Base-by-base conservation (phyloP, 768 basidiomycete species). In the Pisolithus orientalis region DNA sequence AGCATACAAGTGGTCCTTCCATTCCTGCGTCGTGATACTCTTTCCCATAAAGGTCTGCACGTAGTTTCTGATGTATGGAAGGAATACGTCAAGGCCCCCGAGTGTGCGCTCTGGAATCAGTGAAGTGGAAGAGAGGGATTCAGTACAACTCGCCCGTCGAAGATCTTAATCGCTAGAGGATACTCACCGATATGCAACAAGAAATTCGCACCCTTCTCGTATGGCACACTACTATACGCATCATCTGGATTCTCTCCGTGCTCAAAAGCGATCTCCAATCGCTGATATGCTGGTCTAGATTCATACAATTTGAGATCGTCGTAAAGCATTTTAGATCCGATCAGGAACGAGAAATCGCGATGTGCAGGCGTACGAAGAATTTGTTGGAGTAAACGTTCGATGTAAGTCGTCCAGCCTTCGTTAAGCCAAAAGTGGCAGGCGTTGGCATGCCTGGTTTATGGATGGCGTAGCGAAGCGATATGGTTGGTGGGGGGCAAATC, bases 321-420 rank as follows among this genome's bases (percentile, higher is more conserved):
- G n/a, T 75, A 70, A 16, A 97, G 75, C 0, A 72, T 76, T 54
- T 87, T 89, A 17, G 76, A 72, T 3, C 92, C 93, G 52, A 88
- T 85, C 54, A 90, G 72, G 67, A 77, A 95, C 7, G 83, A 80
- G 62, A 97, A 88, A 16, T 83, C 90, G 40, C 93, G 83, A 47
- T 85, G 81, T 2, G 83, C 83, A 16, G 87, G 82, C 0, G 86
- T 80, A 63, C 90, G 82, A 3, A 93, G 72, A 43, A 75, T 70
- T 56, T 84, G 76, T 45, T 82, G 82, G 43, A 95, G 72, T 7
- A 95, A 69, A 14, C 93, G 83, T 65, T 98, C 94, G 29, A 90
- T 84, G 63, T 94, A 97, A 0, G 90, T 94, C 31, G 94, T 96
- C 87, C 90, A 94, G 27, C 92, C 87, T 72, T 94, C 89, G 65